Conservation (phyloP, 306 rosid genomes). For the Dalbergia cultrata region DNA sequence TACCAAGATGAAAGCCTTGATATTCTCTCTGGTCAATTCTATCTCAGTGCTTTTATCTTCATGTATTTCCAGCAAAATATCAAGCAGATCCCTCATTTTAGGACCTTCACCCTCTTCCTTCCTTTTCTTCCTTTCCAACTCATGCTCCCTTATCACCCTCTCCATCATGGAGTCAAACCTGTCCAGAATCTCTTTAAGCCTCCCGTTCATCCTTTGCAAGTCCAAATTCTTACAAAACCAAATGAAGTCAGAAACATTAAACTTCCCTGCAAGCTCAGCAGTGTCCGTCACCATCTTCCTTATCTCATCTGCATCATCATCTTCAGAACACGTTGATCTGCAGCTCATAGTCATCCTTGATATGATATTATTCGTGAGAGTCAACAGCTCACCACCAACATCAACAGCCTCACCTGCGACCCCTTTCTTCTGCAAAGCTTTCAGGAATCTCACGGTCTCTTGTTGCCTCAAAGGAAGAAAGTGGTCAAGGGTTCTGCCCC, state of each 20-base stretch:
- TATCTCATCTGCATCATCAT: slow-evolving; percentile 55
- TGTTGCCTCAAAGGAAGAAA: slow-evolving; percentile 55
- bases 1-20: slow-evolving; percentile 77
- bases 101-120: slow-evolving; percentile 27
- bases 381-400: slow-evolving; percentile 56
- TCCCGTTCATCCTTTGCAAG: slow-evolving; percentile 60
- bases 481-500: slow-evolving; percentile 52
- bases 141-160: slow-evolving; percentile 60
- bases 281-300: slow-evolving; percentile 58
- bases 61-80: slow-evolving; percentile 58
- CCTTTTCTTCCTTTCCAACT: slow-evolving; percentile 38
- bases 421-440: slow-evolving; percentile 40
- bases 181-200: slow-evolving; percentile 41
- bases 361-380: slow-evolving; percentile 51
- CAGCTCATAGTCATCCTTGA: slow-evolving; percentile 60
- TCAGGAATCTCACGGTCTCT: slow-evolving; percentile 55
- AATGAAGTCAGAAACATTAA: slow-evolving; percentile 62
- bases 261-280: slow-evolving; percentile 54
- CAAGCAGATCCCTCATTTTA: slow-evolving; percentile 57
- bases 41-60: slow-evolving; percentile 59
- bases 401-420: slow-evolving; percentile 48
- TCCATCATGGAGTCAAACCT: slow-evolving; percentile 67
- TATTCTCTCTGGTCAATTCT: slow-evolving; percentile 57
- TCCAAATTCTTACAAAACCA: slow-evolving; percentile 65
- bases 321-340: slow-evolving; percentile 40